These are phyloP conservation scores for Blumeria hordei DNA, from an alignment of 2,329 filamentous ascomycete genomes.

Conservation along the genomic window DNA sequence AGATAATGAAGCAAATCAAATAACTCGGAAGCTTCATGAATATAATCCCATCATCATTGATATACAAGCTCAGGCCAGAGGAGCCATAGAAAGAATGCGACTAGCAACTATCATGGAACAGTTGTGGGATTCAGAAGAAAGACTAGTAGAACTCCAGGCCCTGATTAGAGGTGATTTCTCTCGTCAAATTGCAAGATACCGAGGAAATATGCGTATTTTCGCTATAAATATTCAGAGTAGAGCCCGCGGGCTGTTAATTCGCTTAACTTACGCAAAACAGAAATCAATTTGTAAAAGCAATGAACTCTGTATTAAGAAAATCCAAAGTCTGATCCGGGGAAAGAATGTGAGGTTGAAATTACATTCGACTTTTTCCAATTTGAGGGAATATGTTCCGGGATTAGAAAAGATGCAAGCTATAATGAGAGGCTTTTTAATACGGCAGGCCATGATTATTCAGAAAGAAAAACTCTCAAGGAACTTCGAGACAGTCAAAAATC, in stretches of 20 bases:
- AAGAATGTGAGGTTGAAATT: conserved; percentile 36
- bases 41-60: conserved; percentile 50
- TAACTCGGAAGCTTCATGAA: conserved; percentile 58
- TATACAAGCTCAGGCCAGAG: conserved; percentile 67
- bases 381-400: conserved; percentile 36
- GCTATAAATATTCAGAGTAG: conserved; percentile 59
- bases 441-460: conserved; percentile 30
- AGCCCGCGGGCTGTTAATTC: conserved; percentile 50
- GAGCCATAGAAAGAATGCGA: conserved; percentile 51
- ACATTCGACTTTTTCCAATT: conserved; percentile 29
- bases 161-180: conserved; percentile 72
- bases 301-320: conserved; percentile 45
- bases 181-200: conserved; percentile 60
- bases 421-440: conserved; percentile 41
- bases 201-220: conserved; percentile 60
- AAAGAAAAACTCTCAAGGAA: conserved; percentile 28
- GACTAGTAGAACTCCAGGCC: conserved; percentile 61
- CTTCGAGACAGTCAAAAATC: conserved; percentile 26
- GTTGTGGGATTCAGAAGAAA: conserved; percentile 67
- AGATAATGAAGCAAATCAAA: conserved; percentile 76
- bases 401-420: conserved; percentile 40
- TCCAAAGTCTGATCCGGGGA: conserved; percentile 63
- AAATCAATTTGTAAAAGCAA: conserved; percentile 45
- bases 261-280: conserved; percentile 34
- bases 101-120: conserved; percentile 68